A percentile compares a stretch with the other conserved stretches of the same genome.
These are phyloP conservation scores for Fusarium sp. DNA, from an alignment of 2,329 filamentous ascomycete genomes.

Conservation along the genomic window DNA sequence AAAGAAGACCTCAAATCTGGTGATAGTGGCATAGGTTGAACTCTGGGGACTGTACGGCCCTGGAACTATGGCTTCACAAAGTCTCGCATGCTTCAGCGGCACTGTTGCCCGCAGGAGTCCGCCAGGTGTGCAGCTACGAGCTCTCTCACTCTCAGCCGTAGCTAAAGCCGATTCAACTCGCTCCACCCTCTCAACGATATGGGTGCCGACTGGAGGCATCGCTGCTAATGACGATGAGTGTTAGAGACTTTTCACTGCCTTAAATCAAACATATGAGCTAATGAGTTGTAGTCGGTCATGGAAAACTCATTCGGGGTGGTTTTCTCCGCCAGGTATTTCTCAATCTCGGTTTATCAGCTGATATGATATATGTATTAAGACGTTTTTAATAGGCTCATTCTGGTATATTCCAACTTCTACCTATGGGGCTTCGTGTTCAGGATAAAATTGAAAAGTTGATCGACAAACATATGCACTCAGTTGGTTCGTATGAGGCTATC, in stretches of 20 bases:
- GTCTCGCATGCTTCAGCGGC: slow-evolving; percentile 26
- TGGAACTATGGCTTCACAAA: slow-evolving; percentile 36
- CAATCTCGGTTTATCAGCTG: background rate
- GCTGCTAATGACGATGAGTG: slow-evolving; percentile 68
- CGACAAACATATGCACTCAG: slow-evolving; percentile 86
- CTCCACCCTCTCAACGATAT: slow-evolving; percentile 75
- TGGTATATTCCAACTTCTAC: slow-evolving; percentile 92
- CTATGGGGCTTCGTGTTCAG: slow-evolving; percentile 87
- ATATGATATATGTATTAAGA: slow-evolving; percentile 10
- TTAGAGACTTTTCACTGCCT: slow-evolving; percentile 46
- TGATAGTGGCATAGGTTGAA: slow-evolving; percentile 6
- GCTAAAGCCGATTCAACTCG: slow-evolving; percentile 54
- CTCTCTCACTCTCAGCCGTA: slow-evolving; percentile 41
- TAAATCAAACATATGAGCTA: slow-evolving; percentile 19
- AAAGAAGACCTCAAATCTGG: slow-evolving; percentile 4
- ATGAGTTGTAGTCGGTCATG: slow-evolving; percentile 68
- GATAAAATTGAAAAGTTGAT: slow-evolving; percentile 88
- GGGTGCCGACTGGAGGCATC: slow-evolving; percentile 82
- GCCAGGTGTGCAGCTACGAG: slow-evolving; percentile 31
- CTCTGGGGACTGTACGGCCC: background rate
- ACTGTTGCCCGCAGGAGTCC: slow-evolving; percentile 17
- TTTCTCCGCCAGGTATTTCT: slow-evolving; percentile 76
- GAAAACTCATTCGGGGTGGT: slow-evolving; percentile 76
- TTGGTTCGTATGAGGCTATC: slow-evolving; percentile 65
- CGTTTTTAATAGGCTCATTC: slow-evolving; percentile 75